A percentile compares a stretch with the other conserved stretches of the same genome.
phyloP scores from a whole-genome alignment of 306 rosid genomes.

The Acmispon strigosus region DNA sequence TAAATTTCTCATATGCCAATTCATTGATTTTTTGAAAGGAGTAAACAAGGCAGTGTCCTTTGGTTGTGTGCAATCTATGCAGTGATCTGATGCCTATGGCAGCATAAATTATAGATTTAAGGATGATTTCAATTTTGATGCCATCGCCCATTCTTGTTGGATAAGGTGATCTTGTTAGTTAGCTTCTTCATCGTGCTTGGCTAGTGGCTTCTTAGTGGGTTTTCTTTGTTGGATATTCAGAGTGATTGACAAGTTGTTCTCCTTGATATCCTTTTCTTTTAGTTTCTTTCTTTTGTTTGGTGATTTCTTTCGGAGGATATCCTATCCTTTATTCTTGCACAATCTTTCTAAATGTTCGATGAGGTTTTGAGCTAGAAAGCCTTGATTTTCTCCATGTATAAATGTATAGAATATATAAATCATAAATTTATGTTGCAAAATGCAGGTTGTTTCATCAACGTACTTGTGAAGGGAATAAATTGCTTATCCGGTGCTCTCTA shows the following conservation, averaged over 20 bases:
- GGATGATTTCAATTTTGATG: not conserved
- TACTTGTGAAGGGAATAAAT: slow-evolving; percentile 24
- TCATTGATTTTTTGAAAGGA: not conserved
- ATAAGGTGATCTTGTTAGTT: not conserved
- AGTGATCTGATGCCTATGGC: not conserved
- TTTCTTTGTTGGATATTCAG: not conserved
- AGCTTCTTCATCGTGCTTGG: not conserved
- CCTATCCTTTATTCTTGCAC: not conserved
- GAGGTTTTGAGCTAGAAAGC: not conserved
- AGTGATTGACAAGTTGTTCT: not conserved
- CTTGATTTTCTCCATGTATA: not conserved
- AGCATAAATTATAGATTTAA: not conserved
- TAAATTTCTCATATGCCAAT: not conserved
- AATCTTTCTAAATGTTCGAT: not conserved
- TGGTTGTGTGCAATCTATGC: not conserved
- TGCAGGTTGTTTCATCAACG: slow-evolving; percentile 20
- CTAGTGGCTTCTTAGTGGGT: not conserved
- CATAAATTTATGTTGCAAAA: not conserved
- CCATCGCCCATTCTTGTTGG: not conserved
- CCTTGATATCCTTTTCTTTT: not conserved
- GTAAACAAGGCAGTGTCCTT: not conserved
- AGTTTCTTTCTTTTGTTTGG: not conserved
- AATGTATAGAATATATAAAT: not conserved
- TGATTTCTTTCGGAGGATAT: not conserved
- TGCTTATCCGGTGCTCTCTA: slow-evolving; percentile 9